phyloP scores from a whole-genome alignment of 2,329 filamentous ascomycete species.

The Apiospora saccharicola region DNA sequence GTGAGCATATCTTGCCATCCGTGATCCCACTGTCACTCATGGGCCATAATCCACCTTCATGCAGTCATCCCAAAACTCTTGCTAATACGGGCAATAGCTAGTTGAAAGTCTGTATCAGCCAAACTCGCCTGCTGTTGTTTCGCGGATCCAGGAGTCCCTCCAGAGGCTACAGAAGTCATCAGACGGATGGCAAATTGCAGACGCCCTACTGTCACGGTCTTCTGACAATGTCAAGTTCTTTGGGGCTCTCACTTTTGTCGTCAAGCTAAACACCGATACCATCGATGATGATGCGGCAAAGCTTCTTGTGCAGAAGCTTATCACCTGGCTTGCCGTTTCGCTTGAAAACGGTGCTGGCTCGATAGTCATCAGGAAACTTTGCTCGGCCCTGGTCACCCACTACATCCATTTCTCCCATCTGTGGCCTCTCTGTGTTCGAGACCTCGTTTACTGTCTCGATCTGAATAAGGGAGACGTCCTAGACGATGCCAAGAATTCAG shows the following conservation, averaged over 20 bases:
- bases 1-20: slow-evolving; percentile 25
- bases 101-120: slow-evolving; percentile 63
- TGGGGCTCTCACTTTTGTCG: slow-evolving; percentile 88
- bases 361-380: slow-evolving; percentile 76
- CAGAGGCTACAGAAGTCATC: slow-evolving; percentile 80
- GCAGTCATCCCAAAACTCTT: not conserved
- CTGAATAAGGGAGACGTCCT: slow-evolving; percentile 54
- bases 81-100: slow-evolving; percentile 44
- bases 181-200: slow-evolving; percentile 86
- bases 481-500: slow-evolving; percentile 53
- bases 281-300: slow-evolving; percentile 64
- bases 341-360: slow-evolving; percentile 59
- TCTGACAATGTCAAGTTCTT: slow-evolving; percentile 88
- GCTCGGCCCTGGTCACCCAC: slow-evolving; percentile 78
- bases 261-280: slow-evolving; percentile 95
- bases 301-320: slow-evolving; percentile 65
- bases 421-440: slow-evolving; percentile 72
- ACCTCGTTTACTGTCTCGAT: slow-evolving; percentile 67
- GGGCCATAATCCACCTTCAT: too few species aligned
- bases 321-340: slow-evolving; percentile 68
- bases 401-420: slow-evolving; percentile 73
- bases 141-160: slow-evolving; percentile 72
- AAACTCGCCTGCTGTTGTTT: slow-evolving; percentile 55
- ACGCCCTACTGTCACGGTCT: slow-evolving; percentile 72
- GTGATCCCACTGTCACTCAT: not conserved